Percentiles rank a stretch among this genome's conserved stretches.
These are phyloP conservation scores for Grosmannia penicillata DNA, from an alignment of 2,329 filamentous ascomycete species.

Conservation along the genomic window DNA sequence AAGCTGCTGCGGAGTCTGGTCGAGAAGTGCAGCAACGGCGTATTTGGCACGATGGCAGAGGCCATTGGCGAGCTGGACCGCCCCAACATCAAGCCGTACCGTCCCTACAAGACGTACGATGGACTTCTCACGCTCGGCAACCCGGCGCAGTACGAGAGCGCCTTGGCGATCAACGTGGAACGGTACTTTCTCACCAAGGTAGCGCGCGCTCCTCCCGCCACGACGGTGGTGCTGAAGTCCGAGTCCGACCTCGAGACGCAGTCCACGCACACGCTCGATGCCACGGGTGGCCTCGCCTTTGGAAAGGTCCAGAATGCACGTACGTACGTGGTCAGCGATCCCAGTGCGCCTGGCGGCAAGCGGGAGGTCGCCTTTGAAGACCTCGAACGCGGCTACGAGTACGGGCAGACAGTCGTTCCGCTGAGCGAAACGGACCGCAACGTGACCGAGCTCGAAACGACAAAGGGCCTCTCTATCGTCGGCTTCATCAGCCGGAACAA, in stretches of 20 bases:
- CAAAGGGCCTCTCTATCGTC: conserved; percentile 62
- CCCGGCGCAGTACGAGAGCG: conserved; percentile 53
- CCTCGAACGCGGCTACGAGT: conserved; percentile 85
- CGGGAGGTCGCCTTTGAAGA: conserved; percentile 68
- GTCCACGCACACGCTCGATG: conserved; percentile 33
- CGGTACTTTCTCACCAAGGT: conserved; percentile 78
- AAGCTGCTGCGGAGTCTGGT: conserved; percentile 46
- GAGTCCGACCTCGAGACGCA: conserved; percentile 31
- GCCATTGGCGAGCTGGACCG: conserved; percentile 67
- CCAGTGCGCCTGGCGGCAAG: conserved; percentile 61
- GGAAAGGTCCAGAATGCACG: conserved; percentile 59
- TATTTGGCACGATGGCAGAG: conserved; percentile 73
- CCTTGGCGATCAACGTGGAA: conserved; percentile 73
- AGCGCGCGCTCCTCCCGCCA: conserved; percentile 61
- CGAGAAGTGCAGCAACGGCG: conserved; percentile 50
- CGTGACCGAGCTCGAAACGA: conserved; percentile 74
- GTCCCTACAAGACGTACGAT: conserved; percentile 64
- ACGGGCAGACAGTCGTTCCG: conserved; percentile 80
- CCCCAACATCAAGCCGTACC: conserved; percentile 62
- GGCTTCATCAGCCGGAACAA: conserved; percentile 68
- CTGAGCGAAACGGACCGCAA: conserved; percentile 79
- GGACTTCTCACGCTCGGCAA: conserved; percentile 71
- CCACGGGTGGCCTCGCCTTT: conserved; percentile 32
- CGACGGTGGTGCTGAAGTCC: conserved; percentile 51
- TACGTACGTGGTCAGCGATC: conserved; percentile 68